Evolutionary conservation across 352 stramenopile species (phyloP).

Genomic region (Phytophthora gonapodyides): DNA sequence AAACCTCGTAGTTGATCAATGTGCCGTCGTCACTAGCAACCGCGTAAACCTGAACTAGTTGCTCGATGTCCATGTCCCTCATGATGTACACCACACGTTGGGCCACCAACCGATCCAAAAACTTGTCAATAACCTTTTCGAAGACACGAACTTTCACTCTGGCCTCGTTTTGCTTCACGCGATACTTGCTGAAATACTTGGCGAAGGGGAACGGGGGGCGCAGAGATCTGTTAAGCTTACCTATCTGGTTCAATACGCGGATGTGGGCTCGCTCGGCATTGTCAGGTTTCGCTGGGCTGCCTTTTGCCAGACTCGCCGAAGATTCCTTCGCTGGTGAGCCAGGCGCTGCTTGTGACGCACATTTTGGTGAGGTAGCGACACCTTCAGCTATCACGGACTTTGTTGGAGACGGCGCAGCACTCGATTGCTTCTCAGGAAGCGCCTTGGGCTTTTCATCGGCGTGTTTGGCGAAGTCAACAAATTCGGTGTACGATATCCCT

Average conservation of each 20-base stretch:
- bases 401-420: conserved; percentile 18
- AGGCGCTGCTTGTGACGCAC: conserved; percentile 7
- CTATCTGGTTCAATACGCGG: conserved; percentile 41
- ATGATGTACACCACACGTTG: conserved; percentile 66
- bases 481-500: conserved; percentile 64
- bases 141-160: conserved; percentile 66
- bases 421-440: conserved; percentile 26
- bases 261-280: conserved; percentile 18
- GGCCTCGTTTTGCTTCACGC: conserved; percentile 35
- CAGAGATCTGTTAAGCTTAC: conserved; percentile 53
- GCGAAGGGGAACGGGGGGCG: conserved; percentile 64
- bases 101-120: conserved; percentile 61
- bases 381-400: conserved; percentile 26
- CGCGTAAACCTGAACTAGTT: conserved; percentile 43
- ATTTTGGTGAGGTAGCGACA: conserved; percentile 11
- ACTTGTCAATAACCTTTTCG: conserved; percentile 80
- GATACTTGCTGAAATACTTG: conserved; percentile 82
- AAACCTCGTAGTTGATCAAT: conserved; percentile 54
- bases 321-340: conserved; percentile 23
- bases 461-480: conserved; percentile 65
- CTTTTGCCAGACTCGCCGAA: conserved; percentile 4
- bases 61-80: conserved; percentile 60
- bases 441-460: conserved; percentile 46
- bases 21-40: conserved; percentile 25
- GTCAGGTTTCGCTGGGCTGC: conserved; percentile 12